phyloP scores from a whole-genome alignment of 164 flowering plant species.

The Cinnamomum chago region DNA sequence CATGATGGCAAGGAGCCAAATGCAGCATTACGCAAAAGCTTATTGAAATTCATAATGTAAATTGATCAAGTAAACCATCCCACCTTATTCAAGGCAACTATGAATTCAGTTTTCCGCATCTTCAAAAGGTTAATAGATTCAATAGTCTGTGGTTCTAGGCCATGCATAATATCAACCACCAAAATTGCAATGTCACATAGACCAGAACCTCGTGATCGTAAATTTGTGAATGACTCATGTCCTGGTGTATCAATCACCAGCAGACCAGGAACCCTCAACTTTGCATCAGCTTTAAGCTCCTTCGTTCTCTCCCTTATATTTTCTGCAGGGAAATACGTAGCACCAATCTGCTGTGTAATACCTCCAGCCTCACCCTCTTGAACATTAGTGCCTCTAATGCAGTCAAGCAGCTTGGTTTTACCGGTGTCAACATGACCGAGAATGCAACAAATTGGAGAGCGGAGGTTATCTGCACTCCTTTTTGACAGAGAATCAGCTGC shows the following conservation, averaged over 20 bases:
- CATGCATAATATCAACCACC: constrained; percentile 99
- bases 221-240: constrained; percentile 89
- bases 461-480: constrained; percentile 51
- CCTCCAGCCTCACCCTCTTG: constrained; percentile 99
- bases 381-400: constrained; percentile 95
- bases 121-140: constrained; percentile 92
- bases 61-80: not conserved
- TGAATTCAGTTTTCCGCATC: constrained; percentile 93
- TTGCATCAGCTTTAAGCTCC: constrained; percentile 94
- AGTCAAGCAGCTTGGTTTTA: constrained; percentile 93
- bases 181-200: constrained; percentile 95
- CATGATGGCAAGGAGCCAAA: not conserved
- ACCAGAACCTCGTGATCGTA: constrained; percentile 92
- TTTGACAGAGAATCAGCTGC: constrained; percentile 28
- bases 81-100: constrained; percentile 68
- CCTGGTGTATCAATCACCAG: constrained; percentile 98
- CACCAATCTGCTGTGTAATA: constrained; percentile 98
- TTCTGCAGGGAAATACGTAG: constrained; percentile 92
- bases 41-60: no score
- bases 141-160: constrained; percentile 92
- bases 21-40: not conserved
- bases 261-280: constrained; percentile 82
- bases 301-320: constrained; percentile 90
- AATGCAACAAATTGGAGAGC: constrained; percentile 97
- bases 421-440: constrained; percentile 99